These are phyloP conservation scores for Shiraia sp. DNA, from an alignment of 2,329 filamentous ascomycete genomes.

Conservation along the genomic window DNA sequence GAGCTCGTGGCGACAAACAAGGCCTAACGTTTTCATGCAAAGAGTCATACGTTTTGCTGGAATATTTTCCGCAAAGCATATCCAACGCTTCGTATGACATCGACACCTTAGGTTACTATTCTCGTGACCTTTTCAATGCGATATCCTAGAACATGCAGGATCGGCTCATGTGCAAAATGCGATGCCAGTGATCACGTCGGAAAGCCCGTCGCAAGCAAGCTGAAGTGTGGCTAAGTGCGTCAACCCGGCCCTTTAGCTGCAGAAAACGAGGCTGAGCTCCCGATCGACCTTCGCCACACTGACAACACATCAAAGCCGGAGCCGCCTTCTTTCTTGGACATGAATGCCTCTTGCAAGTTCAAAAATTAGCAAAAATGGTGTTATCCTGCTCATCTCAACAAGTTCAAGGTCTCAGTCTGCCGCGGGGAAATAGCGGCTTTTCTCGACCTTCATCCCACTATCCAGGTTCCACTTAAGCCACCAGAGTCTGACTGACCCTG, in stretches of 20 bases:
- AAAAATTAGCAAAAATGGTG: constrained; percentile 14
- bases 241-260: constrained; percentile 21
- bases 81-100: constrained; percentile 23
- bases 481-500: constrained; percentile 25
- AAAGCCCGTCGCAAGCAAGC: constrained; percentile 30
- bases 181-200: constrained; percentile 22
- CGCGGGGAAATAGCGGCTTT: constrained; percentile 22
- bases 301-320: constrained; percentile 32
- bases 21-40: constrained; percentile 28
- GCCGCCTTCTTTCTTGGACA: constrained; percentile 3
- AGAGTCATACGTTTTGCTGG: constrained; percentile 36
- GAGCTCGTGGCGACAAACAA: constrained; percentile 24
- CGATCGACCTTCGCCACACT: constrained; percentile 34
- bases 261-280: constrained; percentile 38
- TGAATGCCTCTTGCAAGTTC: constrained; percentile 6
- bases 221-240: constrained; percentile 39
- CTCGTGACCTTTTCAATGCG: constrained; percentile 32
- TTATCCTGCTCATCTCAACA: constrained; percentile 22
- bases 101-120: constrained; percentile 16
- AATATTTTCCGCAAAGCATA: constrained; percentile 25
- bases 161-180: constrained; percentile 13
- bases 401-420: constrained; percentile 26
- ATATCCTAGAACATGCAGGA: constrained; percentile 19
- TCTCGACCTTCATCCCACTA: constrained; percentile 25
- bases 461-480: constrained; percentile 36